A percentile compares a stretch with the other conserved stretches of the same genome.
These are phyloP conservation scores for Fomitopsis pinicola DNA, from an alignment of 1,284 basidiomycete genomes.

Conservation along the genomic window DNA sequence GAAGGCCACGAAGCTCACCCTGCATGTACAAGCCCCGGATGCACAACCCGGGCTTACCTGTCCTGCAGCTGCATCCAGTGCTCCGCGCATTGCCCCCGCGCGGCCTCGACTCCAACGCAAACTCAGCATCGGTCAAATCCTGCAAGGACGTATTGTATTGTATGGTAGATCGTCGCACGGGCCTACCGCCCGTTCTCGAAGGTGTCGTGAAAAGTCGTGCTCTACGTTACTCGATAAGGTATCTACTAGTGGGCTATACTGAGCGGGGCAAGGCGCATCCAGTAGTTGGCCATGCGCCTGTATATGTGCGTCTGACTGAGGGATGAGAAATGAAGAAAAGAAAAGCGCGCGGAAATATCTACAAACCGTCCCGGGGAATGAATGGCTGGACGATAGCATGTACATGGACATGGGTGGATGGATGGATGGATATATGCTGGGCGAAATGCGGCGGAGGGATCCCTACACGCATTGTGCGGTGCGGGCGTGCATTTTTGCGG, in stretches of 20 bases:
- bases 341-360: background rate
- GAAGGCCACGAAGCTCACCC: background rate
- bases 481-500: background rate
- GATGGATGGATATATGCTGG: background rate
- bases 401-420: background rate
- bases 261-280: background rate
- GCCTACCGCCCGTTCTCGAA: background rate
- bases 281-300: background rate
- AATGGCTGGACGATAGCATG: background rate
- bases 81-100: background rate
- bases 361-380: background rate
- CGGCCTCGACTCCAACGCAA: background rate
- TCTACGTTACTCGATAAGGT: conserved; percentile 1
- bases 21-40: too few species aligned
- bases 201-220: background rate
- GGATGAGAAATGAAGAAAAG: background rate
- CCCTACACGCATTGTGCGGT: background rate
- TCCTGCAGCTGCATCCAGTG: too few species aligned
- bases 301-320: background rate
- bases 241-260: background rate
- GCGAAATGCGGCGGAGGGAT: background rate
- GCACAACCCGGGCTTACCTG: too few species aligned
- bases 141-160: background rate
- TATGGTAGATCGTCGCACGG: background rate
- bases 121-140: background rate